Base-by-base conservation (phyloP, 2,329 filamentous ascomycete species). In the Laburnicola sp. region DNA sequence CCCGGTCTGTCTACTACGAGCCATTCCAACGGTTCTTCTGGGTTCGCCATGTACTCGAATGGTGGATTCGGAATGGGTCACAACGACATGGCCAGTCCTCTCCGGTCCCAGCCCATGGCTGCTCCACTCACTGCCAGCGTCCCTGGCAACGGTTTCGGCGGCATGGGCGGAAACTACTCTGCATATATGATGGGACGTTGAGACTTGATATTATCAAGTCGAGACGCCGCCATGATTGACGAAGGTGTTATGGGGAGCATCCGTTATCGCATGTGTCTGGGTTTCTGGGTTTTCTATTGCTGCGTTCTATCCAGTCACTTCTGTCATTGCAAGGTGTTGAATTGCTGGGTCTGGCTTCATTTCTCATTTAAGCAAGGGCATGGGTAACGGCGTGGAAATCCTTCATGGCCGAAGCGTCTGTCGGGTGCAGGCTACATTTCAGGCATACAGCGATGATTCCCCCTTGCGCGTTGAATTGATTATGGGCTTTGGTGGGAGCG, bases 1-100 rank as follows among this genome's bases (percentile, higher is more conserved):
- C 89, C 90, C 2, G 89, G 89, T 9, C 77, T 93, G 30, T 78
- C 68, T 39, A 66, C 66, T 27, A 59, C 68, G 30, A 53, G 57
- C n/a, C 63, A 71, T 40, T 47, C 65, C 37, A 70, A 66, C 41
- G 61, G 60, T 9, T 53, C 60, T 35, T 68, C 67, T 40, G 62
- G 61, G 27, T 74, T 72, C 45, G 65, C 63, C 47, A 66, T 71
- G 65, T 73, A 72, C 41, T 65, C 70, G 37, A 74, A 70, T 36
- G 68, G 68, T 9, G 65, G 68, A 3, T 73, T 73, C 34, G 70
- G 69, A 2, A 65, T 71, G 59, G 58, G 55, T 22, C 53, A 57
- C 10, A 71, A 71, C 46, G 70, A 71, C 30, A 70, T 74, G 67
- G 60, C 59, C 6, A 64, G 64, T 46, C 62, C 64, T 16, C 54